A percentile compares a stretch with the other conserved stretches of the same genome.
These are phyloP conservation scores for Blastocystis sp. DNA, from an alignment of 352 stramenopile genomes.

Conservation along the genomic window DNA sequence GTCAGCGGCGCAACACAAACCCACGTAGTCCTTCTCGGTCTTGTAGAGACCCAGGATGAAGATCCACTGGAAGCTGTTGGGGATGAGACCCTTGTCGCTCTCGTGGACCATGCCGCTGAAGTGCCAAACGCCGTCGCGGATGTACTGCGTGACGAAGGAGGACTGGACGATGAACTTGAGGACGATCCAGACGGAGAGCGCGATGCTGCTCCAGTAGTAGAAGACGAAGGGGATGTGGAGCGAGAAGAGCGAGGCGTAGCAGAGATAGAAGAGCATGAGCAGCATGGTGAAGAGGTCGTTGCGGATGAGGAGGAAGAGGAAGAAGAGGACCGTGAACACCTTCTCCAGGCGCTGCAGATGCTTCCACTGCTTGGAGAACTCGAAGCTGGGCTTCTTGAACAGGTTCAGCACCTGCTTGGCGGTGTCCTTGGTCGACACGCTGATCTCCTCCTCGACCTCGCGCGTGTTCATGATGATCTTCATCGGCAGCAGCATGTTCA, in stretches of 20 bases:
- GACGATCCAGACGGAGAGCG: conserved; percentile 7
- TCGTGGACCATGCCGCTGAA: conserved; percentile 47
- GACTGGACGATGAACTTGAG: conserved; percentile 42
- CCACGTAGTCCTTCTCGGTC: conserved; percentile 33
- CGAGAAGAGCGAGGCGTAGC: conserved; percentile 50
- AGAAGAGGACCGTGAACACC: conserved; percentile 30
- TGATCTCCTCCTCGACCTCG: conserved; percentile 20
- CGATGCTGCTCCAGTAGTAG: conserved; percentile 9
- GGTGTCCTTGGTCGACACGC: neutral
- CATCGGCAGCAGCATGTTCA: conserved; percentile 39
- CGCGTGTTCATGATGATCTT: conserved; percentile 19
- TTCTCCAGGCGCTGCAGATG: conserved; percentile 13
- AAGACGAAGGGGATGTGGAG: conserved; percentile 54
- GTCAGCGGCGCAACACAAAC: neutral
- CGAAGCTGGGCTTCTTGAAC: conserved; percentile 17
- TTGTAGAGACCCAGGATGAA: conserved; percentile 66
- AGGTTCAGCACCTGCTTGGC: conserved; percentile 35
- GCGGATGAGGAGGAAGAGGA: conserved; percentile 34
- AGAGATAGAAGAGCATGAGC: conserved; percentile 60
- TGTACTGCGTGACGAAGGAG: conserved; percentile 16
- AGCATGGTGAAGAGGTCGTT: conserved; percentile 33
- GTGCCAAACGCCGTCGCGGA: conserved; percentile 30
- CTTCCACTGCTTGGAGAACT: conserved; percentile 47
- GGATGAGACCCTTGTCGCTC: neutral
- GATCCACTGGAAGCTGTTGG: conserved; percentile 57